phyloP scores from a whole-genome alignment of 2,329 filamentous ascomycete genomes.

The Lojkania enalia region DNA sequence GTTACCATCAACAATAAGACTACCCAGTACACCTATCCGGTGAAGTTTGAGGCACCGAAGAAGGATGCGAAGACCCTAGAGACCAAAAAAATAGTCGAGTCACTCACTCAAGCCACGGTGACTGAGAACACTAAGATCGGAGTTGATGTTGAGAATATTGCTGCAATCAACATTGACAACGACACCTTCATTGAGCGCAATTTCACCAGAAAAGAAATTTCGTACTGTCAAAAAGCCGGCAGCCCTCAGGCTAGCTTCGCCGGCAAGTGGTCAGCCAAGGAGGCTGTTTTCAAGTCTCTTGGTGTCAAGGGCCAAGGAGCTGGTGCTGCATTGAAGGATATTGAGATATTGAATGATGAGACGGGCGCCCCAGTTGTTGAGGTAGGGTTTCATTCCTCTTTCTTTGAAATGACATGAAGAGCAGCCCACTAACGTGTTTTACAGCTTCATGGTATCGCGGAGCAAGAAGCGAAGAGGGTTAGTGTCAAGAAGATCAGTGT shows the following conservation, averaged over 20 bases:
- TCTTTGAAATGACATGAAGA: constrained; percentile 13
- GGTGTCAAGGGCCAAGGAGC: constrained; percentile 85
- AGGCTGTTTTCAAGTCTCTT: constrained; percentile 97
- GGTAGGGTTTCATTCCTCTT: constrained; percentile 61
- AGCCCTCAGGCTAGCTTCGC: constrained; percentile 89
- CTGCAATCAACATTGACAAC: constrained; percentile 87
- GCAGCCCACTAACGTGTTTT: constrained; percentile 4
- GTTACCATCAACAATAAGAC: constrained; percentile 87
- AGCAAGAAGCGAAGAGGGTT: constrained; percentile 78
- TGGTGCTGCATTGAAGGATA: constrained; percentile 88
- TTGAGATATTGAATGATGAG: constrained; percentile 84
- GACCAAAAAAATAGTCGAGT: constrained; percentile 76
- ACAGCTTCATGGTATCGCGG: constrained; percentile 84
- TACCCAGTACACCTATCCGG: constrained; percentile 72
- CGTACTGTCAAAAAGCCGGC: constrained; percentile 80
- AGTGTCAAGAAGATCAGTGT: constrained; percentile 88
- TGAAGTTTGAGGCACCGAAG: constrained; percentile 62
- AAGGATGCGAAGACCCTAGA: constrained; percentile 60
- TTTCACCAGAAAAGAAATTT: constrained; percentile 82
- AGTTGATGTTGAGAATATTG: constrained; percentile 89
- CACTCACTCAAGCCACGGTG: constrained; percentile 68
- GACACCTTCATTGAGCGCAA: constrained; percentile 94
- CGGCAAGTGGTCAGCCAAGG: constrained; percentile 95
- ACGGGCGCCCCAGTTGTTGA: constrained; percentile 81
- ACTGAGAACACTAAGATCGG: constrained; percentile 73